Conservation (phyloP, 2,329 filamentous ascomycete species). For the Zelopaecilomyces penicillatus region DNA sequence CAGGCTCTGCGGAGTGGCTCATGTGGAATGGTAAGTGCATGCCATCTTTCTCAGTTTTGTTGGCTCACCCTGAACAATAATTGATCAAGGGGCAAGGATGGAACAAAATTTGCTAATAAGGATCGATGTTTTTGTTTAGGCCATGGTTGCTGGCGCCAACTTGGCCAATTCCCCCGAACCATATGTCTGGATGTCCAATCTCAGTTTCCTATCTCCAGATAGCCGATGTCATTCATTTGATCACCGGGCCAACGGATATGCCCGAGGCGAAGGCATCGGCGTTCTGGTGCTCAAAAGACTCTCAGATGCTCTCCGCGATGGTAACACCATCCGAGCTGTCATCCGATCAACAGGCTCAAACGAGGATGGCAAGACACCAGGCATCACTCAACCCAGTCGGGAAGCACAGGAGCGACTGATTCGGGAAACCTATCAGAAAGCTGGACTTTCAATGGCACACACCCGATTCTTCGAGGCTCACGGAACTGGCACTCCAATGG, state of each 20-base stretch:
- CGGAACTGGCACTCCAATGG: constrained; percentile 31
- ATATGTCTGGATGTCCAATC: constrained; percentile 5
- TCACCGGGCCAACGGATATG: constrained; percentile 38
- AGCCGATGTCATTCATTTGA: constrained; percentile 24
- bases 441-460: constrained; percentile 18
- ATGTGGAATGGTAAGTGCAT: no score
- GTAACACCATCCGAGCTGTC: constrained; percentile 28
- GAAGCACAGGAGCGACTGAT: constrained; percentile 18
- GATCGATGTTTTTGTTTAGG: not conserved
- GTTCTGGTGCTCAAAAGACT: constrained; percentile 37
- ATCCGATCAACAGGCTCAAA: constrained; percentile 28
- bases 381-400: constrained; percentile 25
- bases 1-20: constrained; percentile 21
- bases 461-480: constrained; percentile 23
- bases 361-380: constrained; percentile 32
- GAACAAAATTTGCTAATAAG: no score
- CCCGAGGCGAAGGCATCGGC: constrained; percentile 29
- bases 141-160: constrained; percentile 20
- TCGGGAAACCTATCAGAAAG: constrained; percentile 17
- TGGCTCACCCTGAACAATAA: no score
- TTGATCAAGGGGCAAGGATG: no score
- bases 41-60: no score
- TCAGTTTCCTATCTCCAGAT: constrained; percentile 10
- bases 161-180: constrained; percentile 27
- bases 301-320: constrained; percentile 31